Conservation (phyloP, 2,329 filamentous ascomycete species). For the Talaromyces amestolkiae region DNA sequence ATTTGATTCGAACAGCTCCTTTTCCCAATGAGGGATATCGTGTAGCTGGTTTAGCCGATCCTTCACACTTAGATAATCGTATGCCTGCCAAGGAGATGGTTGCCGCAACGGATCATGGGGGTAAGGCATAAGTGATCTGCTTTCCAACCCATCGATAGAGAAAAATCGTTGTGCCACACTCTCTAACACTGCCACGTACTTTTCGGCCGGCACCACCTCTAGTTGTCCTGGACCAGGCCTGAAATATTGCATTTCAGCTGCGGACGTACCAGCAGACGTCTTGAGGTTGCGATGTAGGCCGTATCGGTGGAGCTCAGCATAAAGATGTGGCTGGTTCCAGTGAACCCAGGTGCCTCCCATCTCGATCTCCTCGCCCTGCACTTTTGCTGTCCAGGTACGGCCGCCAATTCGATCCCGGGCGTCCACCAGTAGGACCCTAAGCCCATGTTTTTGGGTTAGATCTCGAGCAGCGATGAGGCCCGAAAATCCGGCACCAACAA, state of each 20-base stretch:
- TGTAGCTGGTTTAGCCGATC: too few species aligned
- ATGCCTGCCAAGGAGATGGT: too few species aligned
- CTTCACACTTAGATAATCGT: too few species aligned
- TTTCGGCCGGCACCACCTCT: not conserved
- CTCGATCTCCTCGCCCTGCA: slow-evolving; percentile 37
- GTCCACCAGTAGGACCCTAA: slow-evolving; percentile 35
- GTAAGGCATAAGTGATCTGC: too few species aligned
- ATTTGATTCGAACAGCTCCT: too few species aligned
- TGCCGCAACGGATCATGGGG: too few species aligned
- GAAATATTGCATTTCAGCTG: not conserved
- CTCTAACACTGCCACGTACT: not conserved
- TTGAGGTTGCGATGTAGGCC: slow-evolving; percentile 20
- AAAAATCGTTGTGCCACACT: not conserved
- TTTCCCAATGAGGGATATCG: too few species aligned
- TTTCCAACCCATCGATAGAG: too few species aligned
- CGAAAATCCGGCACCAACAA: slow-evolving; percentile 35
- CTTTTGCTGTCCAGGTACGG: slow-evolving; percentile 40
- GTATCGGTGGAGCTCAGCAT: slow-evolving; percentile 31
- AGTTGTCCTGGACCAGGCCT: not conserved
- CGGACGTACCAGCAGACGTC: not conserved
- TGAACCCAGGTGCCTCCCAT: slow-evolving; percentile 47
- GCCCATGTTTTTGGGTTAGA: slow-evolving; percentile 20
- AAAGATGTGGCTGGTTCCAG: slow-evolving; percentile 34
- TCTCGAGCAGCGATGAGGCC: slow-evolving; percentile 35
- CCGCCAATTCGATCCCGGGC: slow-evolving; percentile 45